Base-by-base conservation (phyloP, 169 alveolate genomes). In the Haemoproteus tartakovskyi region DNA sequence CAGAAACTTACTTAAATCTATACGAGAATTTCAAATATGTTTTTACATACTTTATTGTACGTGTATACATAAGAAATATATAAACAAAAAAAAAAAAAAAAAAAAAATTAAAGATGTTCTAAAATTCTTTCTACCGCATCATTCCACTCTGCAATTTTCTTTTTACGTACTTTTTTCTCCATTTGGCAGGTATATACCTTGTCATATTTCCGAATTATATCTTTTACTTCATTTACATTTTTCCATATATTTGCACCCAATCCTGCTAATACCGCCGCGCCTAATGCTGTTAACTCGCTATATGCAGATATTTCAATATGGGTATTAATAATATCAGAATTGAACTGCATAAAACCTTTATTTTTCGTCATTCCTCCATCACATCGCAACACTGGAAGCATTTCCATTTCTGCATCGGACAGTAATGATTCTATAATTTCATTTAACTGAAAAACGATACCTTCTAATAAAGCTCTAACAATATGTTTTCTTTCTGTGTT, bases 361-460 rank as follows among this genome's bases (percentile, higher is more conserved):
- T 94, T 95, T 50, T 89, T 83, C 21, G 96, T 85, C 79, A 92
- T 78, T 9, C 98, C 97, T 14, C 98, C 98, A 79, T 94, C 98
- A 16, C 94, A 96, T 60, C 87, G 63, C 48, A 95, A 80, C 56
- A 79, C 81, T 2, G 89, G 86, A 1, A 94, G 85, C 54, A 80
- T 64, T 33, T 54, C 85, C 33, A 79, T 62, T 6, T 70, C 85
- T 62, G 64, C 85, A 33, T 85, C 92, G 3, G 78, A 61, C 41
- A 63, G 30, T 33, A 85, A 33, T 2, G 90, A 74, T 18, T 47
- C 40, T 3, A 89, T 60, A 16, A 93, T 93, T 62, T 93, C 97
- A 12, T 61, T 78, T n/a, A 95, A 89, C 51, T 95, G 94, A 26
- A 91, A 86, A 24, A 92, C 94, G 18, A 95, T 90, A 14, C 95